Evolutionary conservation across 768 basidiomycete genomes (phyloP).

Genomic region (Pisolithus microcarpus): DNA sequence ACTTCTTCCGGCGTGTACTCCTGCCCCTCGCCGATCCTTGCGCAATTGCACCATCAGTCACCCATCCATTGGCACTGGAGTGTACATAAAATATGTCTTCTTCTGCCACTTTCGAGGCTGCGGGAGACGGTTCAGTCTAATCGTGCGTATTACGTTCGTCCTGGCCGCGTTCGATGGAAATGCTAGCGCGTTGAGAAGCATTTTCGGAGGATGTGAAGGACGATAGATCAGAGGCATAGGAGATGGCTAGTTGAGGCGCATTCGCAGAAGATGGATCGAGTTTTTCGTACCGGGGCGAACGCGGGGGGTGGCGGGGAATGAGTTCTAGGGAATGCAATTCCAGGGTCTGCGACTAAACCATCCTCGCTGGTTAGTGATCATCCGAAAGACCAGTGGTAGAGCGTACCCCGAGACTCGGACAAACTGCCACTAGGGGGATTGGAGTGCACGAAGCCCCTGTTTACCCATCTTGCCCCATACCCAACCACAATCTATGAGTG

Average conservation of each 20-base stretch:
- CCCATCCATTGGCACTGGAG: constrained; percentile 11
- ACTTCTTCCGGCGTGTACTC: constrained; percentile 12
- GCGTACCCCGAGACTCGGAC: constrained; percentile 2
- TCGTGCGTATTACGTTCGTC: constrained; percentile 9
- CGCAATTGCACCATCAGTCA: constrained; percentile 6
- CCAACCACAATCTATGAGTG: too few relatives aligned
- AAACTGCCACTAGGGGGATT: constrained; percentile 8
- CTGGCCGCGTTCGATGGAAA: constrained; percentile 15
- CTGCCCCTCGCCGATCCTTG: not conserved
- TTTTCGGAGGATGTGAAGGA: constrained; percentile 73
- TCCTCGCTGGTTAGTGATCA: not conserved
- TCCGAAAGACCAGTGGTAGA: not conserved
- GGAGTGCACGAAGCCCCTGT: constrained; percentile 38
- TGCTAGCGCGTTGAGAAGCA: constrained; percentile 46
- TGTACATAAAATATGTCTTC: not conserved
- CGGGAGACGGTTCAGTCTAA: not conserved
- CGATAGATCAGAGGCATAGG: constrained; percentile 45
- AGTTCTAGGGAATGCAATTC: not conserved
- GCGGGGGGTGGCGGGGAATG: constrained; percentile 3
- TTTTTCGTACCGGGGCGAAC: not conserved
- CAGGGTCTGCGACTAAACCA: not conserved
- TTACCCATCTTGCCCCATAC: too few relatives aligned
- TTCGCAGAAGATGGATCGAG: constrained; percentile 4
- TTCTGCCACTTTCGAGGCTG: not conserved
- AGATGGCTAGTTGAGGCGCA: constrained; percentile 15